These are phyloP conservation scores for Leccinum variicolor DNA, from an alignment of 768 basidiomycete genomes.

Conservation along the genomic window DNA sequence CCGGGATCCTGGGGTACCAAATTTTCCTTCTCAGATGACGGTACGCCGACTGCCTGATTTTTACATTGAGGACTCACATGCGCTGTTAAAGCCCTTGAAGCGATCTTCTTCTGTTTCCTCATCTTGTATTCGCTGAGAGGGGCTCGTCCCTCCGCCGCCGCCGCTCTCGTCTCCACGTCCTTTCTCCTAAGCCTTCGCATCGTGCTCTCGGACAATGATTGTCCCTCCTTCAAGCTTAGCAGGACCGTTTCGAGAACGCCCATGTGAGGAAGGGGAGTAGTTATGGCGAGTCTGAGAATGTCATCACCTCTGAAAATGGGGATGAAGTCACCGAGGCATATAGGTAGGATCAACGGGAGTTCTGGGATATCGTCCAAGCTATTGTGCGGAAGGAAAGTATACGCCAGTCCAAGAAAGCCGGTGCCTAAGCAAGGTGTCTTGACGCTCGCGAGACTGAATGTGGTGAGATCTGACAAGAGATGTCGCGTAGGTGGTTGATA, in stretches of 20 bases:
- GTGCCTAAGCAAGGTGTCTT: conserved; percentile 18
- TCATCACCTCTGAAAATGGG: conserved; percentile 1
- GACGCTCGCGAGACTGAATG: conserved; percentile 26
- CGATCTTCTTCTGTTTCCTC: conserved; percentile 18
- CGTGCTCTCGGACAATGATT: conserved; percentile 24
- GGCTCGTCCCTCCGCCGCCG: conserved; percentile 19
- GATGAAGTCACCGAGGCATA: conserved; percentile 15
- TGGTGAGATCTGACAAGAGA: conserved; percentile 18
- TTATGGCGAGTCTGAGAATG: conserved; percentile 11
- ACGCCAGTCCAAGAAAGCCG: conserved; percentile 20
- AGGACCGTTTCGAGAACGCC: conserved; percentile 18
- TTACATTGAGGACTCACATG: conserved; percentile 10
- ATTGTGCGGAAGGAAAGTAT: background rate
- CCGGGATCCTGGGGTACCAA: background rate
- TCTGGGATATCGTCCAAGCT: conserved; percentile 21
- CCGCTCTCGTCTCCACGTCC: conserved; percentile 18
- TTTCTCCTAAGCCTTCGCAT: conserved; percentile 23
- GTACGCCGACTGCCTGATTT: background rate
- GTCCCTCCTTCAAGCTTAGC: conserved; percentile 23
- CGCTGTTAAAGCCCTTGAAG: background rate
- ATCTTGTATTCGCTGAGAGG: conserved; percentile 22
- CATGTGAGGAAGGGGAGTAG: conserved; percentile 20
- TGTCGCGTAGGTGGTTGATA: conserved; percentile 21
- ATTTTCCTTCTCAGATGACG: background rate
- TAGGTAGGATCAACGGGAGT: conserved; percentile 9